Evolutionary conservation across 768 basidiomycete species (phyloP).

Genomic region (Leccinum incarnatum): DNA sequence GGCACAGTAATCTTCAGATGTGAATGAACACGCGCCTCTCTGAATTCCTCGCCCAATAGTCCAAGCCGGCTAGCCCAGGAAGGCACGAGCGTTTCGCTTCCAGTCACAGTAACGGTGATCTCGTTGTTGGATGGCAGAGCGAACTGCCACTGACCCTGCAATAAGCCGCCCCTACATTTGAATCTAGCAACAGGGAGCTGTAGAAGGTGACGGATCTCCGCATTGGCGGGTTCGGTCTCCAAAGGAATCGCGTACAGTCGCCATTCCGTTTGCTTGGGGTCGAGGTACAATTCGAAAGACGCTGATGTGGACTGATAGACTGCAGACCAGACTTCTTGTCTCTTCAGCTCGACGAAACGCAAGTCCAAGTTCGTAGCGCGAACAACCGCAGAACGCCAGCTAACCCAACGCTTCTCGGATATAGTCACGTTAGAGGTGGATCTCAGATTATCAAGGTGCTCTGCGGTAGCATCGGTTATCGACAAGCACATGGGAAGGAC

Average conservation of each 20-base stretch:
- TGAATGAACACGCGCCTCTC: slow-evolving; percentile 65
- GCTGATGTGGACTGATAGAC: slow-evolving; percentile 73
- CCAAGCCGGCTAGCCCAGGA: slow-evolving; percentile 87
- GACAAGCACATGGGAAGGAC: slow-evolving; percentile 84
- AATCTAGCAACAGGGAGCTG: slow-evolving; percentile 77
- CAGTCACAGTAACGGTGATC: slow-evolving; percentile 58
- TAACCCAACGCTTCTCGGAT: slow-evolving; percentile 56
- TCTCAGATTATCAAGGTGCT: slow-evolving; percentile 52
- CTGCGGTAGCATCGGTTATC: slow-evolving; percentile 47
- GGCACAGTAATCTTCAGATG: slow-evolving; percentile 62
- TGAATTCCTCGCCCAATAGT: slow-evolving; percentile 60
- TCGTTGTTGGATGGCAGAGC: slow-evolving; percentile 62
- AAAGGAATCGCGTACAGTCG: slow-evolving; percentile 74
- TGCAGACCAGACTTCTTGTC: slow-evolving; percentile 86
- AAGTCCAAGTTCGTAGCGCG: slow-evolving; percentile 61
- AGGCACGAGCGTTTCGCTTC: slow-evolving; percentile 63
- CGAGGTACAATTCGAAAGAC: slow-evolving; percentile 70
- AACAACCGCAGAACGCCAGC: slow-evolving; percentile 68
- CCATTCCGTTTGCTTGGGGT: slow-evolving; percentile 82
- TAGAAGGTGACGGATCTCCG: slow-evolving; percentile 72
- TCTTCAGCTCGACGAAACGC: slow-evolving; percentile 80
- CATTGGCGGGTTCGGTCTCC: slow-evolving; percentile 67
- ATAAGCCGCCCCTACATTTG: slow-evolving; percentile 51
- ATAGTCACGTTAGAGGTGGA: slow-evolving; percentile 40
- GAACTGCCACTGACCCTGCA: slow-evolving; percentile 76